Conservation (phyloP, 352 stramenopile species). For the Phytopythium oedochilum region DNA sequence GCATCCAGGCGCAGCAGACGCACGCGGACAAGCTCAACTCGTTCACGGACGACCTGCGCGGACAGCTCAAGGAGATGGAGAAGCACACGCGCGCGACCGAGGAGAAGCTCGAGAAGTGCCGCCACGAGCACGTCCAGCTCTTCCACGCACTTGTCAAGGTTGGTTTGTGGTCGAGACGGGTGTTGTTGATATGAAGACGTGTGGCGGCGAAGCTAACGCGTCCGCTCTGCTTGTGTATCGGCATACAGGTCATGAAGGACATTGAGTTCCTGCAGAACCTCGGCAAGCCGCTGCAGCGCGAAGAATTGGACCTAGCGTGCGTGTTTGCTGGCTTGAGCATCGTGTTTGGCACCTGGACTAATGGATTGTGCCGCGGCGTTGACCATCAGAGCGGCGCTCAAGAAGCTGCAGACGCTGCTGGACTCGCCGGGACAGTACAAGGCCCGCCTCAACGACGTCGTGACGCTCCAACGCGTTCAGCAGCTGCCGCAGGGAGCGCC, state of each 20-base stretch:
- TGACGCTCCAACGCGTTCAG: conserved; percentile 69
- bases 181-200: background rate
- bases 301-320: conserved; percentile 78
- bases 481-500: conserved; percentile 27
- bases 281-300: conserved; percentile 74
- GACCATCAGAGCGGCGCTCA: conserved; percentile 53
- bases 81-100: conserved; percentile 73
- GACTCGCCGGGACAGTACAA: conserved; percentile 86
- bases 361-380: background rate
- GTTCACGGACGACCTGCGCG: conserved; percentile 71
- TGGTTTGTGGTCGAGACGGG: background rate
- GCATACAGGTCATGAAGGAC: conserved; percentile 72
- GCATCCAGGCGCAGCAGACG: conserved; percentile 77
- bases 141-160: conserved; percentile 82
- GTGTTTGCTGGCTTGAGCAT: conserved; percentile 8
- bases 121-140: conserved; percentile 79
- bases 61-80: conserved; percentile 78
- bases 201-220: background rate
- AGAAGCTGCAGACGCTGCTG: conserved; percentile 79
- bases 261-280: conserved; percentile 85
- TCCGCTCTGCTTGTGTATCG: background rate
- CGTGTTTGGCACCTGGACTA: background rate
- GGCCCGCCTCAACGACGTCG: conserved; percentile 72
- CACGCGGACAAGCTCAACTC: conserved; percentile 79
- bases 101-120: conserved; percentile 83